Percentiles rank a stretch among this genome's conserved stretches.
These are phyloP conservation scores for Myriosclerotinia curreyana DNA, from an alignment of 2,329 filamentous ascomycete genomes.

Conservation along the genomic window DNA sequence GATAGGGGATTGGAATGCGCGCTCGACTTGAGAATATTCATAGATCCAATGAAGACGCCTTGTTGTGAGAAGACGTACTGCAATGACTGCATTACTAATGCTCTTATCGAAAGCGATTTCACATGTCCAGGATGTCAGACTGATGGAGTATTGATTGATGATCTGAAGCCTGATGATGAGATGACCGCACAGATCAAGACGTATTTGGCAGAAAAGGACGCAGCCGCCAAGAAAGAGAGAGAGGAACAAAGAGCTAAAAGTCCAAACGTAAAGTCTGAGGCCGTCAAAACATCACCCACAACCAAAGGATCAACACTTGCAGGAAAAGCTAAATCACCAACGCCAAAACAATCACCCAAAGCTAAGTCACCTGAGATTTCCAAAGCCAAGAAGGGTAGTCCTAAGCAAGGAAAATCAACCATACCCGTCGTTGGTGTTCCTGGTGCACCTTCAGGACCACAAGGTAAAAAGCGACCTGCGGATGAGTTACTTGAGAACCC, in stretches of 20 bases:
- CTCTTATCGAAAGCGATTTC: slow-evolving; percentile 97
- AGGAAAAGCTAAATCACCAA: slow-evolving; percentile 32
- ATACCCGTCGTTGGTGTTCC: not conserved
- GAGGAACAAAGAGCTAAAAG: slow-evolving; percentile 47
- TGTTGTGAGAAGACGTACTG: slow-evolving; percentile 99
- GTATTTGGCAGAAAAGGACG: slow-evolving; percentile 60
- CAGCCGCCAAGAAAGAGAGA: slow-evolving; percentile 42
- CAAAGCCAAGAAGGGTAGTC: slow-evolving; percentile 31
- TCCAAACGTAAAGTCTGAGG: slow-evolving; percentile 41
- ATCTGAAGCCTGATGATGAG: slow-evolving; percentile 80
- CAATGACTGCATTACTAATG: slow-evolving; percentile 99
- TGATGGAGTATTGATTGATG: slow-evolving; percentile 89
- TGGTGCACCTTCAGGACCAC: slow-evolving; percentile 19
- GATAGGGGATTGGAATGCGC: slow-evolving; percentile 87
- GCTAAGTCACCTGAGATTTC: slow-evolving; percentile 6
- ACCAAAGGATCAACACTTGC: slow-evolving; percentile 30
- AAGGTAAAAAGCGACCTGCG: slow-evolving; percentile 73
- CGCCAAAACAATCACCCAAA: slow-evolving; percentile 38
- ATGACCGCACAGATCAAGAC: slow-evolving; percentile 73
- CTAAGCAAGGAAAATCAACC: slow-evolving; percentile 23
- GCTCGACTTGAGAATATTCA: slow-evolving; percentile 96
- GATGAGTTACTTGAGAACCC: slow-evolving; percentile 67
- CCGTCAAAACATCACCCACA: slow-evolving; percentile 35
- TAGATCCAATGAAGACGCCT: slow-evolving; percentile 98
- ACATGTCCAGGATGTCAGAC: slow-evolving; percentile 88